Evolutionary conservation across 108 stramenopile species (phyloP).

Genomic region (Thalassiosira profunda): DNA sequence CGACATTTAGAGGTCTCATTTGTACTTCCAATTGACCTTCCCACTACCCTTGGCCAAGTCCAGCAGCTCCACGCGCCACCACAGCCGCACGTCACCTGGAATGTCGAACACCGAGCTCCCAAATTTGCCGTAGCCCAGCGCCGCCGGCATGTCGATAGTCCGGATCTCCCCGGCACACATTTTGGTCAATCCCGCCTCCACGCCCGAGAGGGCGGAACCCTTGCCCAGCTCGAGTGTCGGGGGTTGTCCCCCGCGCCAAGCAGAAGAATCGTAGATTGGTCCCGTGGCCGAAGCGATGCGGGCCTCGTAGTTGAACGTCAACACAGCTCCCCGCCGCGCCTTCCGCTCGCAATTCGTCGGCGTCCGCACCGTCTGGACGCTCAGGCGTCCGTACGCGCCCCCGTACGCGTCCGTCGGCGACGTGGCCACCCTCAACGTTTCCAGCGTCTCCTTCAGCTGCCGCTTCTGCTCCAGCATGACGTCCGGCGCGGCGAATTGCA

Average conservation of each 20-base stretch:
- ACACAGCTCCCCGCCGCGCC: conserved; percentile 25
- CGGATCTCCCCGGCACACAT: conserved; percentile 46
- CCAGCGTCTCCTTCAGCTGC: conserved; percentile 1
- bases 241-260: conserved; percentile 21
- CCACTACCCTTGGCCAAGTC: conserved; percentile 20
- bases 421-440: no score
- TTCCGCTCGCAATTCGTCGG: not conserved
- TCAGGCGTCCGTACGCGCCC: conserved; percentile 11
- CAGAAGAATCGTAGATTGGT: conserved; percentile 31
- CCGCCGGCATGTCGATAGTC: conserved; percentile 28
- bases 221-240: conserved; percentile 24
- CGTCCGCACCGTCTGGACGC: conserved; percentile 12
- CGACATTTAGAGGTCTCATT: no score
- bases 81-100: conserved; percentile 36
- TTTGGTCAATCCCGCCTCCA: conserved; percentile 23
- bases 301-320: conserved; percentile 31
- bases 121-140: no score
- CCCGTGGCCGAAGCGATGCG: conserved; percentile 32
- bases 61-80: conserved; percentile 41
- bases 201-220: conserved; percentile 21
- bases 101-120: conserved; percentile 33
- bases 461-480: not conserved
- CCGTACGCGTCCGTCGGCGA: no score
- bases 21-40: no score
- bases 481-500: conserved; percentile 36